Percentiles rank a stretch among this genome's conserved stretches.
Evolutionary conservation across 169 alveolate genomes (phyloP).

Genomic region (Babesia bovis): DNA sequence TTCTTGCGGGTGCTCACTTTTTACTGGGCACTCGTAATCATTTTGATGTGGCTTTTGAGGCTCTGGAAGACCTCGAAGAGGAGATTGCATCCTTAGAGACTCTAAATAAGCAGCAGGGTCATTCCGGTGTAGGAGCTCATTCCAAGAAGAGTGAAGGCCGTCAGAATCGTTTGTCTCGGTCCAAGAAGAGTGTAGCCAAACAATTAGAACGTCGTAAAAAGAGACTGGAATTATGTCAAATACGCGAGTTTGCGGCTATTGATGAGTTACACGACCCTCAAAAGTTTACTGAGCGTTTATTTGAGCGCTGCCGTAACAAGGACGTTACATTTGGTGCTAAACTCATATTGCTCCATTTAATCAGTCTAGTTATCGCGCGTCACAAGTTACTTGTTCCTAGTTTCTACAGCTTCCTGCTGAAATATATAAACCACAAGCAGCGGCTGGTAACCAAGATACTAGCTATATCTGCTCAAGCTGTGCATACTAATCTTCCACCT

Average conservation of each 20-base stretch:
- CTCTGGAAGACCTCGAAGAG: conserved; percentile 22
- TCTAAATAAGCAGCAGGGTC: conserved; percentile 12
- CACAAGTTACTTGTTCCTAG: conserved; percentile 46
- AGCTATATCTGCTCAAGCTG: conserved; percentile 85
- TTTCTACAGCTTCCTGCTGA: conserved; percentile 50
- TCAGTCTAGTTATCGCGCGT: conserved; percentile 36
- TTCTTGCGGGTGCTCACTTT: conserved; percentile 50
- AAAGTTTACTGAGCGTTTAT: conserved; percentile 28
- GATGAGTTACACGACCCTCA: conserved; percentile 48
- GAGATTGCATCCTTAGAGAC: conserved; percentile 10
- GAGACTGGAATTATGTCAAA: conserved; percentile 13
- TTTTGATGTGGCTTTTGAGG: conserved; percentile 49
- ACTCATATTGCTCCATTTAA: conserved; percentile 45
- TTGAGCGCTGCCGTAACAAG: conserved; percentile 34
- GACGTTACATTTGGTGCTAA: conserved; percentile 31
- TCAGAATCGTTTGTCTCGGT: conserved; percentile 19
- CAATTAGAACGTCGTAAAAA: conserved; percentile 26
- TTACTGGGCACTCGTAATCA: conserved; percentile 53
- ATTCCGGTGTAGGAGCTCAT: conserved; percentile 3
- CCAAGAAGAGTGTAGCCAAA: conserved; percentile 18
- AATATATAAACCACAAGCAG: conserved; percentile 83
- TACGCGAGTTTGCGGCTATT: conserved; percentile 28
- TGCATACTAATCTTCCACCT: conserved; percentile 85
- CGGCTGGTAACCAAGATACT: conserved; percentile 81
- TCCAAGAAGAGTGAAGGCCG: conserved; percentile 28